Base-by-base conservation (phyloP, 2,329 filamentous ascomycete species). In the Pestalotiopsis sp. region DNA sequence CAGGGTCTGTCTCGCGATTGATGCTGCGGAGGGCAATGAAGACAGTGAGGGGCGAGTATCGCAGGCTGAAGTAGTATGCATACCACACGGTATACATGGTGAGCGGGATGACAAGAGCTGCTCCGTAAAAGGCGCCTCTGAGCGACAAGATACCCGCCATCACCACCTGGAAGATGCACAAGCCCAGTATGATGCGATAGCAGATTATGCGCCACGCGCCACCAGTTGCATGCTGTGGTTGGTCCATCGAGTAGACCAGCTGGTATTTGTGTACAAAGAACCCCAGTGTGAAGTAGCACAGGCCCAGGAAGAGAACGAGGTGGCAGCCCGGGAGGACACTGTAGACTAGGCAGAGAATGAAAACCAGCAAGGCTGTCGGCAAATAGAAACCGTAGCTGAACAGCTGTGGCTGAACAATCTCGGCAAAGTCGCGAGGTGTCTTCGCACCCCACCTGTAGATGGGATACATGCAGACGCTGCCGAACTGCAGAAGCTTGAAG, bases 361-460 rank as follows among this genome's bases (percentile, higher is more conserved):
- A 95, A 17, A 98, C 90, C 12, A 99, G 88, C 68, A 99, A 89
- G 0, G 95, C 94, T 25, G 96, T 97, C 0, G 96, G 96, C 6
- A 99, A 87, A 75, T 94, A 98, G 81, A 98, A 98, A 25, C 96
- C 96, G 76, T 99, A 99, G 79, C 93, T 95, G 81, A 99, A 99
- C 11, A 92, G 85, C 0, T 94, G 93, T 1, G 97, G 95, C 70
- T 92, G 89, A 20, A 91, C 87, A 20, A 98, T 85, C 77, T 97
- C 91, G 1, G 92, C 92, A 76, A 92, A 94, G 77, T 99, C 95
- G 77, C 97, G 89, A 2, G 96, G 96, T 0, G 96, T 98, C 76
- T 91, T 94, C 14, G 95, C 94, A 41, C 88, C 86, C 75, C 97
- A 87, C 31, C 92, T 86, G 71, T 90, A 90, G 77, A 98, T 89